Evolutionary conservation across 805 yeast species (phyloP), one percentile per base, ranked within the genome.

Genomic region (Barnettozyma pratensis): DNA sequence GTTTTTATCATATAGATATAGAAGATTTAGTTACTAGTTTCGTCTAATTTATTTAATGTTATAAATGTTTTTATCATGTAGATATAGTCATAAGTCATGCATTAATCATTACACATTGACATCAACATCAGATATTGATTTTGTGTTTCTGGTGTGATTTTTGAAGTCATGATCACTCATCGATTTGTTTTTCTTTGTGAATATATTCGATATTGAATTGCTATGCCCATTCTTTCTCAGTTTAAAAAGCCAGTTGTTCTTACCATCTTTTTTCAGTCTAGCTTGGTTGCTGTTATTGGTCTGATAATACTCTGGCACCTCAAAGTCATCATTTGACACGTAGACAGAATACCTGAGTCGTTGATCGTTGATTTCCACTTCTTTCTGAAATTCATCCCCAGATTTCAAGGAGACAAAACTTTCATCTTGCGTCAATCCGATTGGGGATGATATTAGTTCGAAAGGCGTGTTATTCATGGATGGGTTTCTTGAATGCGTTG

Each of bases 281-380:
- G 2, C 3, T 19, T 19, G 19, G 3, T 12, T n/a, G 10, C n/a
- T 9, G 10, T 30, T 12, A 25, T n/a, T 8, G 10, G 9, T 12
- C 19, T 48, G 51, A 34, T 42, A 48, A 8, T 39, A 12, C 12
- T 41, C 46, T 11, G 52, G 52, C 3, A 48, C 31, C 12, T 51
- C 52, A 31, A 37, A 48, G 31, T 51, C 54, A 6, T 51, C 51
- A 37, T 48, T 48, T 6, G 54, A 51, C 10, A 51, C 47, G 38
- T 51, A 48, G 3, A 51, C 46, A 5, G 49, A 44, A 28, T 48
- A 51, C 19, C 51, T 36, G 12, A 31, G 26, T 10, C 28, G 27
- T 7, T 41, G 30, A 28, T 46, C 47, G 28, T 27, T 41, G 25
- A 44, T 37, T 32, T 43, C 38, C 7, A 46, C 45, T 32, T 38